A percentile compares a stretch with the other conserved stretches of the same genome.
These are phyloP conservation scores for Eutypa lata DNA, from an alignment of 2,329 filamentous ascomycete genomes.

Conservation along the genomic window DNA sequence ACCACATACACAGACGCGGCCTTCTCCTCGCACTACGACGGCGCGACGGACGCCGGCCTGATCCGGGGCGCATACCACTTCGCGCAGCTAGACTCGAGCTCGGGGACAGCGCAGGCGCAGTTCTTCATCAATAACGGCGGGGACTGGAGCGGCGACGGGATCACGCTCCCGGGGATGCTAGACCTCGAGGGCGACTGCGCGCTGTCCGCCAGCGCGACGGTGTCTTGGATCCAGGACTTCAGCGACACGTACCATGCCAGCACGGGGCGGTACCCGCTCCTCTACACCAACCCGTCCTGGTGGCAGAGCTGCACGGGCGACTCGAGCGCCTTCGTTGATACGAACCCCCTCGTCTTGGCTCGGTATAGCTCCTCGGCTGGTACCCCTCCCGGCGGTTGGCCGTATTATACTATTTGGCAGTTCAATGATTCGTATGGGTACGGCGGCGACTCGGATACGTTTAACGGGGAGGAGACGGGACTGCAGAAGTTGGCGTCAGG, in stretches of 20 bases:
- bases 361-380: conserved; percentile 39
- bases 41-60: conserved; percentile 47
- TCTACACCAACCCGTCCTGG: conserved; percentile 53
- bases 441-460: conserved; percentile 51
- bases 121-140: conserved; percentile 53
- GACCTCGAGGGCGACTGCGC: conserved; percentile 51
- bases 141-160: conserved; percentile 51
- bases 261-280: conserved; percentile 47
- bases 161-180: conserved; percentile 55
- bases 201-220: conserved; percentile 42
- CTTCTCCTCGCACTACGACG: conserved; percentile 47
- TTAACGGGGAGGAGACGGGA: conserved; percentile 39
- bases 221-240: conserved; percentile 52
- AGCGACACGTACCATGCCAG: conserved; percentile 44
- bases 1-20: conserved; percentile 40
- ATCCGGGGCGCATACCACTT: conserved; percentile 58
- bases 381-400: conserved; percentile 48
- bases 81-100: conserved; percentile 42
- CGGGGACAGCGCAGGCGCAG: conserved; percentile 45
- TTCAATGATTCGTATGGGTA: conserved; percentile 44
- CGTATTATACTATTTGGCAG: conserved; percentile 54
- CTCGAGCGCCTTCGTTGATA: conserved; percentile 40
- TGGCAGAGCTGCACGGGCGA: conserved; percentile 52
- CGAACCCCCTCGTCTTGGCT: conserved; percentile 47
- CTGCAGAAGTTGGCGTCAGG: conserved; percentile 21